Evolutionary conservation across 345 rosid species (phyloP).

Genomic region (Ceriops zippeliana): DNA sequence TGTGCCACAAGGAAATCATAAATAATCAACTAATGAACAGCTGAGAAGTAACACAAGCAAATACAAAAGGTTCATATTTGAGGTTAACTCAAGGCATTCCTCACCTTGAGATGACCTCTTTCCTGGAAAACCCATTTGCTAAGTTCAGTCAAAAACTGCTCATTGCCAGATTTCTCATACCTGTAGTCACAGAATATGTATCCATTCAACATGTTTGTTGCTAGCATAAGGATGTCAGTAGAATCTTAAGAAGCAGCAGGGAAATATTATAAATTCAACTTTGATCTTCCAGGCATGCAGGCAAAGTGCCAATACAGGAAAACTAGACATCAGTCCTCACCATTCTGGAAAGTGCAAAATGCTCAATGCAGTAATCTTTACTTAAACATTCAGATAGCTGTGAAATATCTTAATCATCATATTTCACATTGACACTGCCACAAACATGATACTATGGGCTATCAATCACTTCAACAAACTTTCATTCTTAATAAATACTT

Average conservation of each 20-base stretch:
- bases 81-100: neutral
- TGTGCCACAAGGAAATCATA: neutral
- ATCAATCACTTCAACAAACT: neutral
- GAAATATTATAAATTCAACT: neutral
- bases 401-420: neutral
- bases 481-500: neutral
- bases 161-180: conserved; percentile 53
- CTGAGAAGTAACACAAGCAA: neutral
- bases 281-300: neutral
- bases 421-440: neutral
- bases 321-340: neutral
- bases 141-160: conserved; percentile 56
- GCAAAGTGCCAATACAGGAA: neutral
- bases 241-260: neutral
- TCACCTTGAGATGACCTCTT: conserved; percentile 63
- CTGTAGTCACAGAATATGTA: conserved; percentile 26
- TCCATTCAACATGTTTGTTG: neutral
- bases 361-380: neutral
- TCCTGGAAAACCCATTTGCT: conserved; percentile 72
- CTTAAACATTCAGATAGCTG: neutral
- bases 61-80: neutral
- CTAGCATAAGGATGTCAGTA: neutral
- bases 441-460: neutral
- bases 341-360: neutral
- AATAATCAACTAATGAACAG: neutral